phyloP scores from a whole-genome alignment of 495 filamentous ascomycete species.

The Patellaria atrata region DNA sequence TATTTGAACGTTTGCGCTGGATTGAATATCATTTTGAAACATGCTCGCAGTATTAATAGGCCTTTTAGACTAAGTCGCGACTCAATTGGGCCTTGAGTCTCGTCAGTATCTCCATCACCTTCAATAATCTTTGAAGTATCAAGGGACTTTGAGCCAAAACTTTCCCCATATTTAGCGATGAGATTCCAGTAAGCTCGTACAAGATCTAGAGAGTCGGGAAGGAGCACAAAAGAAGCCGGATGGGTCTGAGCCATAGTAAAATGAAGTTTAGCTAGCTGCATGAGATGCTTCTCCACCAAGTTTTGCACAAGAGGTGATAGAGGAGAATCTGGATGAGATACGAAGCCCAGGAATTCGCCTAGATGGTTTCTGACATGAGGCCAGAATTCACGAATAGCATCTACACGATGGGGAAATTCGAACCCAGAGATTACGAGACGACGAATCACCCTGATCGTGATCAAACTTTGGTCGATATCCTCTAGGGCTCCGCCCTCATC shows the following conservation, averaged over 20 bases:
- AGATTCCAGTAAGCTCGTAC: conserved; percentile 73
- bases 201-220: conserved; percentile 63
- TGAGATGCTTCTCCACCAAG: conserved; percentile 64
- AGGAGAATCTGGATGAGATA: conserved; percentile 35
- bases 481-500: conserved; percentile 45
- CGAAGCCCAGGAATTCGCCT: conserved; percentile 45
- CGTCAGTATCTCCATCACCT: conserved; percentile 36
- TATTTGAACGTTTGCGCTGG: conserved; percentile 71
- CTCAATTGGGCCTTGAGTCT: conserved; percentile 40
- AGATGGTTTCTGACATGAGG: conserved; percentile 53
- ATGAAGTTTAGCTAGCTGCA: conserved; percentile 86
- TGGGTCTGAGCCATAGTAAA: conserved; percentile 64
- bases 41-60: conserved; percentile 68
- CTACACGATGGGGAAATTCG: conserved; percentile 63
- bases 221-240: conserved; percentile 62
- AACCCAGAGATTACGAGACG: conserved; percentile 70
- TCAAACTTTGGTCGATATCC: conserved; percentile 57
- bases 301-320: conserved; percentile 29
- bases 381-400: conserved; percentile 67
- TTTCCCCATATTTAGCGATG: conserved; percentile 57
- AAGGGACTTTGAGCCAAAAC: conserved; percentile 39
- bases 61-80: conserved; percentile 71
- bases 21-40: conserved; percentile 67
- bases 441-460: conserved; percentile 64
- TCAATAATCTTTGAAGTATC: conserved; percentile 29